Evolutionary conservation across 176 grass and related monocot genomes (phyloP), one percentile per base, ranked within the genome.

Genomic region (Guadua angustifolia): DNA sequence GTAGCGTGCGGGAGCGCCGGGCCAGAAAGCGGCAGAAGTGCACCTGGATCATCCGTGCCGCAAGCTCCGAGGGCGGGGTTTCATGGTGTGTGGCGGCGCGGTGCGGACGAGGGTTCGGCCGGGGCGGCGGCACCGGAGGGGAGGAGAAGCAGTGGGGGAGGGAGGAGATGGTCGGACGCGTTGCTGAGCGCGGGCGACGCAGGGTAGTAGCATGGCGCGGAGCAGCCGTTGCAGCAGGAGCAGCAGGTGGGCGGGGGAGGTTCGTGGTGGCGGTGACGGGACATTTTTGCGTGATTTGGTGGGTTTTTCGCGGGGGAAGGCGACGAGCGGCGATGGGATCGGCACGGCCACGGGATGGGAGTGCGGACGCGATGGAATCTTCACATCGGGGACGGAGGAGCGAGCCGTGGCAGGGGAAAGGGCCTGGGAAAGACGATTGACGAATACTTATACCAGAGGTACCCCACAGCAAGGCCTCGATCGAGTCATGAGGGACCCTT

Each of bases 11-110:
- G 64, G 96, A 99, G 60, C 96, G 91, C 78, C 78, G 89, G 44
- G 92, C 91, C 66, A 99, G 93, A 83, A 92, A 95, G 56, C 73
- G 91, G 74, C 93, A 91, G 86, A 99, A 99, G 66, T 88, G 79
- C 29, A 71, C 79, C 83, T 99, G 96, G 84, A 99, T 99, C 39
- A 70, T 95, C 83, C 93, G 82, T 56, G 91, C 93, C 18, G 96
- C 96, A 19, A 71, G 85, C 56, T 99, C 93, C 55, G 73, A 57
- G 25, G 66, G 79, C 15, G 78, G 73, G 56, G 73, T 53, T 9
- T 77, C 46, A 46, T 29, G 73, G 57, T 59, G 43, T 78, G 12
- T 21, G 71, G 84, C 19, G 6, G 38, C 73, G 59, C 80, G 74
- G 39, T 70, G 90, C 59, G 67, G 61, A 38, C 47, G 81, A 45